Evolutionary conservation across 306 rosid genomes (phyloP).

Genomic region (Quercus wislizeni): DNA sequence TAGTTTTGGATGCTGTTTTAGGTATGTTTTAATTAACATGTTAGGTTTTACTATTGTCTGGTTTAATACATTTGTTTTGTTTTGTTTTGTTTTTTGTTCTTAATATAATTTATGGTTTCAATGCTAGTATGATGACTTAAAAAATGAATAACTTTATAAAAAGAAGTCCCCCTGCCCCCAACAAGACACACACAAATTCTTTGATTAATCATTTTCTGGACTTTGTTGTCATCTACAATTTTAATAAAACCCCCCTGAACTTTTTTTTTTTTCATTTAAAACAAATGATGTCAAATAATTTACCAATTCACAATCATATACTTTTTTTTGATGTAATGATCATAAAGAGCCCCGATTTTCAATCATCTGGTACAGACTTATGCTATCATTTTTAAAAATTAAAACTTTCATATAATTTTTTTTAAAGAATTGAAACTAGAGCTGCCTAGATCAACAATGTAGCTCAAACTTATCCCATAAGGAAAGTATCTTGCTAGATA

Average conservation of each 20-base stretch:
- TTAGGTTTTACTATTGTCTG: constrained; percentile 1
- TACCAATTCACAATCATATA: no score
- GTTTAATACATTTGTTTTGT: not conserved
- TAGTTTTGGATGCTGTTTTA: constrained; percentile 80
- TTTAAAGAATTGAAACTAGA: not conserved
- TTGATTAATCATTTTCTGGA: no score
- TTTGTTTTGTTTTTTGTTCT: not conserved
- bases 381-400: not conserved
- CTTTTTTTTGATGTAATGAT: no score
- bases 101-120: not conserved
- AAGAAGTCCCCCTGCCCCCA: not conserved
- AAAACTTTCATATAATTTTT: no score
- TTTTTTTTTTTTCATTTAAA: no score
- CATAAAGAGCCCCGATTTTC: not conserved
- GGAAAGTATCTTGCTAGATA: not conserved
- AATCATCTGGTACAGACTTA: not conserved
- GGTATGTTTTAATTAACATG: constrained; percentile 43
- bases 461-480: not conserved
- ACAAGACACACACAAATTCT: no score
- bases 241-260: no score
- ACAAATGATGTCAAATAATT: no score
- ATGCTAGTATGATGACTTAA: not conserved
- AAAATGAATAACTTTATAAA: no score
- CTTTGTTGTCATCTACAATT: no score
- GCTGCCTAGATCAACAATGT: not conserved